Conservation (phyloP, 1,139 yeast species). For the Candida smagusa region DNA sequence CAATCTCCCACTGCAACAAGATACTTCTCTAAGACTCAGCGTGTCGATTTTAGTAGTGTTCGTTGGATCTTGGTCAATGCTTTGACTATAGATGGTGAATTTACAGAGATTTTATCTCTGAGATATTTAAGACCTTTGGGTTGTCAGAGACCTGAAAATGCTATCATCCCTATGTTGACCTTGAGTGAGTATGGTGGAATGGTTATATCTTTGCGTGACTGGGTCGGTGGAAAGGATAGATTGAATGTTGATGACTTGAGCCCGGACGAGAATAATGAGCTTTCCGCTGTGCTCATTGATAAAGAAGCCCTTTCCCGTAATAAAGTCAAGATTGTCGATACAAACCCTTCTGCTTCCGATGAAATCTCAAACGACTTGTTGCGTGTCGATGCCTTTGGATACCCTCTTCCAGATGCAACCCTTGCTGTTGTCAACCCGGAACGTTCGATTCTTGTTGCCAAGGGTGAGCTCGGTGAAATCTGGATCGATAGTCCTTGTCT, state of each 20-base stretch:
- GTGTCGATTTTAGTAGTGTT: conserved; percentile 76
- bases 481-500: conserved; percentile 93
- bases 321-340: conserved; percentile 65
- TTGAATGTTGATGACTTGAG: conserved; percentile 43
- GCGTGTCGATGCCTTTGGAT: conserved; percentile 89
- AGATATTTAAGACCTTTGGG: conserved; percentile 92
- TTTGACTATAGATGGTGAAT: conserved; percentile 91
- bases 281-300: conserved; percentile 75
- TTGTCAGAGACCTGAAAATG: conserved; percentile 69
- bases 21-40: conserved; percentile 70
- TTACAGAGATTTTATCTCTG: conserved; percentile 84
- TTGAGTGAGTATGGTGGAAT: conserved; percentile 95
- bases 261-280: conserved; percentile 41
- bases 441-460: conserved; percentile 61
- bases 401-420: conserved; percentile 90
- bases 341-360: conserved; percentile 54
- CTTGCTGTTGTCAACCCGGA: conserved; percentile 95
- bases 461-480: conserved; percentile 89
- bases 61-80: conserved; percentile 91
- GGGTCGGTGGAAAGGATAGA: conserved; percentile 71
- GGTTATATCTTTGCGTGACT: conserved; percentile 87
- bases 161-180: conserved; percentile 86
- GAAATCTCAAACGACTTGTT: conserved; percentile 51
- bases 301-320: conserved; percentile 79
- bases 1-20: conserved; percentile 84